These are phyloP conservation scores for Neonectria faginata DNA, from an alignment of 2,329 filamentous ascomycete species.

Conservation along the genomic window DNA sequence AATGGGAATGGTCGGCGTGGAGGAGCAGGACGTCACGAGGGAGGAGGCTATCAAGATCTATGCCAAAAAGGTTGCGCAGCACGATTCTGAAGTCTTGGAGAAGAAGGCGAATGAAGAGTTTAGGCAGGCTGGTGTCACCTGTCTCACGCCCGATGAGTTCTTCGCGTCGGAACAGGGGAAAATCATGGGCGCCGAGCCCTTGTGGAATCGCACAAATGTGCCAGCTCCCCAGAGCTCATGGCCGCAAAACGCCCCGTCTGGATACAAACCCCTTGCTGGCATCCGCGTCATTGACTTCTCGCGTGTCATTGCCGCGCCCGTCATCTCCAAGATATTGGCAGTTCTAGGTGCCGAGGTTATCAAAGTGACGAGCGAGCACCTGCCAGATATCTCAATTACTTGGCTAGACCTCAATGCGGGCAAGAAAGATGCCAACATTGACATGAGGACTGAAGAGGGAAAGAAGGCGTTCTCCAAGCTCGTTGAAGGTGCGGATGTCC, in stretches of 20 bases:
- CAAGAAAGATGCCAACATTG: conserved; percentile 49
- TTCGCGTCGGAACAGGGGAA: conserved; percentile 40
- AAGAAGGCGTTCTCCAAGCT: conserved; percentile 37
- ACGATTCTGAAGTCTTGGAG: conserved; percentile 47
- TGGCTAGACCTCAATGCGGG: conserved; percentile 51
- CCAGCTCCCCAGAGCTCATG: conserved; percentile 38
- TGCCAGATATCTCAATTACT: conserved; percentile 49
- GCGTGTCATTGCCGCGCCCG: conserved; percentile 51
- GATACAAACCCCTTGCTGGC: conserved; percentile 46
- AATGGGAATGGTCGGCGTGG: conserved; percentile 49
- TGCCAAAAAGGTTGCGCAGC: conserved; percentile 39
- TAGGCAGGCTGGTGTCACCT: conserved; percentile 49
- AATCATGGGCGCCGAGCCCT: conserved; percentile 17
- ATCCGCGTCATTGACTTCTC: conserved; percentile 52
- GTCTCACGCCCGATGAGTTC: conserved; percentile 50
- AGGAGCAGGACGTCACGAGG: conserved; percentile 37
- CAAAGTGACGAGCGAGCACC: conserved; percentile 47
- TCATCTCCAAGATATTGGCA: conserved; percentile 48
- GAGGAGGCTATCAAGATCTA: conserved; percentile 47
- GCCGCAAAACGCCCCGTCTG: conserved; percentile 10
- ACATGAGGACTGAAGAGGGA: conserved; percentile 48
- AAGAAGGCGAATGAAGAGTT: conserved; percentile 49
- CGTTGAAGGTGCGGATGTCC: conserved; percentile 49
- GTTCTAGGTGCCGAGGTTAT: conserved; percentile 51
- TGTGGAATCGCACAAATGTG: conserved; percentile 11